Evolutionary conservation across 2,329 filamentous ascomycete species (phyloP).

Genomic region (Phoma sp.): DNA sequence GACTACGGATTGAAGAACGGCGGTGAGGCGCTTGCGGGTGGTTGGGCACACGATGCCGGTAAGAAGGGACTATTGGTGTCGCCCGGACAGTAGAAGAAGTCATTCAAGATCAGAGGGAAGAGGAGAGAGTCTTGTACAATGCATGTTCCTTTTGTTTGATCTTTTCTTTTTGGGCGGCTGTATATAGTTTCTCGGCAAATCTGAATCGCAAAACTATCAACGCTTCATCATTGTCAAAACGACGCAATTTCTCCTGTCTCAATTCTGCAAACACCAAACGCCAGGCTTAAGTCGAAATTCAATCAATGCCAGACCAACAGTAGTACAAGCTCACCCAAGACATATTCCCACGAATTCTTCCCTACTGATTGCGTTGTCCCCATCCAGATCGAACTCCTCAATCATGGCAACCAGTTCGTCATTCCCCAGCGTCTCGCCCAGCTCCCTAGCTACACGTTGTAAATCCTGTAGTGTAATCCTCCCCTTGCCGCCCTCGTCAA

Average conservation of each 20-base stretch:
- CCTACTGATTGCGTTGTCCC: slow-evolving; percentile 75
- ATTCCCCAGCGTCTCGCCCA: slow-evolving; percentile 92
- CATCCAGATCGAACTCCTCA: slow-evolving; percentile 95
- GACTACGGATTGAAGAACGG: slow-evolving; percentile 77
- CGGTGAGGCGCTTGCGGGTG: slow-evolving; percentile 79
- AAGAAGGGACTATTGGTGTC: slow-evolving; percentile 84
- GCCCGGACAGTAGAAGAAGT: slow-evolving; percentile 73
- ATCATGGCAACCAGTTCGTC: slow-evolving; percentile 96
- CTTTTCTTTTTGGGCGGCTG: slow-evolving; percentile 35
- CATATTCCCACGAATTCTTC: slow-evolving; percentile 73
- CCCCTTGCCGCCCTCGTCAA: slow-evolving; percentile 91
- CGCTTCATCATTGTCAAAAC: slow-evolving; percentile 2
- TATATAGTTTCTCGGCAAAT: slow-evolving; percentile 45
- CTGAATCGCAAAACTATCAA: slow-evolving; percentile 25
- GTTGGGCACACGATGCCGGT: slow-evolving; percentile 78
- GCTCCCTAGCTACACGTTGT: slow-evolving; percentile 82
- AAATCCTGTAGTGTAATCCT: slow-evolving; percentile 89
- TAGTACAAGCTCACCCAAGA: slow-evolving; percentile 49
- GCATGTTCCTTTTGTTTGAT: slow-evolving; percentile 39
- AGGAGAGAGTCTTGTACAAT: slow-evolving; percentile 35
- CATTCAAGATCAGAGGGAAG: slow-evolving; percentile 8
- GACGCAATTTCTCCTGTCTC: background rate
- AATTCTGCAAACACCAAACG: slow-evolving; percentile 1
- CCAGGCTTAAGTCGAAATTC: slow-evolving; percentile 1
- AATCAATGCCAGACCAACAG: background rate